These are phyloP conservation scores for Naumovozyma dairenensis DNA, from an alignment of 805 yeast species.

Conservation along the genomic window DNA sequence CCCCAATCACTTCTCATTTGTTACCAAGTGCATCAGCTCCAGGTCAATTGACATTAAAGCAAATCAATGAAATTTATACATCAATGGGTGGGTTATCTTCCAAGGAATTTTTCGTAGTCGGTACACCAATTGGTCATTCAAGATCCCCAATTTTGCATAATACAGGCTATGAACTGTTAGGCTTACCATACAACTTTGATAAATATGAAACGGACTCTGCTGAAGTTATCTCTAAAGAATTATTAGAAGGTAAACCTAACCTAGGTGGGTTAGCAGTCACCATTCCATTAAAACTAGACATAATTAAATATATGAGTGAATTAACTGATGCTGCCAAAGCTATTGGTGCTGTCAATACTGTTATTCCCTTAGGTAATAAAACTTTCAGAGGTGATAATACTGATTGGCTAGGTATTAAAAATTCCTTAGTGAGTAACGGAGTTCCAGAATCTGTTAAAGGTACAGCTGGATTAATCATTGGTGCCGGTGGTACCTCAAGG, in stretches of 20 bases:
- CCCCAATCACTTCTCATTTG: slow-evolving; percentile 74
- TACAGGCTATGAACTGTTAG: slow-evolving; percentile 63
- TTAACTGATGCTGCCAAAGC: slow-evolving; percentile 64
- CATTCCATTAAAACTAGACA: slow-evolving; percentile 81
- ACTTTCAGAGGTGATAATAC: slow-evolving; percentile 78
- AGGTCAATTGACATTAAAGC: slow-evolving; percentile 60
- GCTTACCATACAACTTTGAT: slow-evolving; percentile 65
- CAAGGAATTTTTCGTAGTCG: slow-evolving; percentile 63
- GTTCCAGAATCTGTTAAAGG: slow-evolving; percentile 35
- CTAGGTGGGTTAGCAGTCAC: slow-evolving; percentile 96
- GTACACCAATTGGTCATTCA: slow-evolving; percentile 76
- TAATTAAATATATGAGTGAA: slow-evolving; percentile 54
- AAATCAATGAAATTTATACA: slow-evolving; percentile 49
- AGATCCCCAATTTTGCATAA: slow-evolving; percentile 83
- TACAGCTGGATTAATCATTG: slow-evolving; percentile 68
- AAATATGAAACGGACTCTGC: slow-evolving; percentile 62
- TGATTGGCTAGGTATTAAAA: slow-evolving; percentile 84
- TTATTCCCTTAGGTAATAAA: slow-evolving; percentile 43
- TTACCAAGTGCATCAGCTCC: slow-evolving; percentile 69
- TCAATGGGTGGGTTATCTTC: slow-evolving; percentile 53
- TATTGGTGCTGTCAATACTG: slow-evolving; percentile 95
- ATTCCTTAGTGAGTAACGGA: slow-evolving; percentile 57
- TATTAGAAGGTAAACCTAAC: slow-evolving; percentile 35
- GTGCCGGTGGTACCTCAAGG: slow-evolving; percentile 96
- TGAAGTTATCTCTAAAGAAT: slow-evolving; percentile 39